Evolutionary conservation across 345 rosid genomes (phyloP), one percentile per base, ranked within the genome.

Genomic region (Pugionium cornutum): DNA sequence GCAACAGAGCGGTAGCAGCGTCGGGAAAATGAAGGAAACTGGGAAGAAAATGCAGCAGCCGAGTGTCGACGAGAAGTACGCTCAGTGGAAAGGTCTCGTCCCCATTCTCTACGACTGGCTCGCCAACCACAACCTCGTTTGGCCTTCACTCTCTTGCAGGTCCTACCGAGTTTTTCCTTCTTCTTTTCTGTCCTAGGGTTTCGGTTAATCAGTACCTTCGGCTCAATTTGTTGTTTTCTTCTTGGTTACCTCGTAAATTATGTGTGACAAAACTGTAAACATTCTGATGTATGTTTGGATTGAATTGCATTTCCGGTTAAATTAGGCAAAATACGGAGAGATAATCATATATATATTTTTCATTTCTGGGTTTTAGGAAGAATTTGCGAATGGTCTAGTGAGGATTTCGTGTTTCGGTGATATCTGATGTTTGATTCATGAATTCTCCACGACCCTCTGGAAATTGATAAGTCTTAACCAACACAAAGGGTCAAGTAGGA

Each of bases 111-210:
- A 92, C 64, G 98, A 92, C 80, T 94, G 99, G 99, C 86, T 94
- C 60, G 96, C 99, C 7, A 94, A 94, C 62, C 97, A 94, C 68
- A 94, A 94, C 75, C 99, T 94, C 68, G 97, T 94, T 53, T 94
- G 99, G 99, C 99, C 99, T 27, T 91, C 97, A 31, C 99, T 94
- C 79, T 94, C 99, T 58, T 94, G 98, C 97, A 83, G 99, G 96
- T 90, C 51, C n/a, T n/a, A n/a, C 4, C 3, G 9, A 0, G 0
- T 50, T 52, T 6, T 18, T 56, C 6, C 11, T 5, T 1, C 2
- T 32, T 18, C 10, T n/a, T 25, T 3, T 2, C 41, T 2, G 32
- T 58, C 62, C 69, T 77, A 72, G 78, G 82, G 77, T 74, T 78
- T 75, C 50, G 43, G 1, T 48, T 34, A 1, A 37, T 39, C 57